Conservation (phyloP, 306 rosid genomes). For the Notholithocarpus densiflorus region DNA sequence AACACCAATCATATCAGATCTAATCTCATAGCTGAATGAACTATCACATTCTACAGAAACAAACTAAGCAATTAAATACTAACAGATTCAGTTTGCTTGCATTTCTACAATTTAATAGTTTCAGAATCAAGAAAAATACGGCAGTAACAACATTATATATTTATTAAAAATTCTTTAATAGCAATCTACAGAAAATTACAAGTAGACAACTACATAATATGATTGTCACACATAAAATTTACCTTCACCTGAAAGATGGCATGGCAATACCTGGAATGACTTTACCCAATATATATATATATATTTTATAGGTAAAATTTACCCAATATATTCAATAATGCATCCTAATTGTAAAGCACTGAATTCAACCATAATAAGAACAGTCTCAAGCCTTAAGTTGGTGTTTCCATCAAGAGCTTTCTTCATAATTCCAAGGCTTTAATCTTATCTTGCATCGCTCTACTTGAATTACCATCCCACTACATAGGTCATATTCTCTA, state of each 20-base stretch:
- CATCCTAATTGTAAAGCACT: no score
- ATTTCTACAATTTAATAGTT: background rate
- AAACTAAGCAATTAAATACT: background rate
- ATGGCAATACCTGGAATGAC: background rate
- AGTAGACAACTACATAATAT: background rate
- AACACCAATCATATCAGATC: background rate
- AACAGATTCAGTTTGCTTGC: background rate
- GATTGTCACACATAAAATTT: background rate
- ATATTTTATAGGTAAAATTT: background rate
- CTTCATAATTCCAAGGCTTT: no score
- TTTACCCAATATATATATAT: background rate
- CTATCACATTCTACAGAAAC: background rate
- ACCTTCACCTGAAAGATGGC: background rate
- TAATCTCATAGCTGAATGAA: background rate
- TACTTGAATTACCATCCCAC: no score
- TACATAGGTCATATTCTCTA: no score
- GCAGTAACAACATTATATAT: background rate
- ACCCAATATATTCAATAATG: background rate
- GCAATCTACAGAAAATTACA: background rate
- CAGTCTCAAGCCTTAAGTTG: no score
- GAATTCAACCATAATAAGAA: no score
- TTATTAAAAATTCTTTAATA: background rate
- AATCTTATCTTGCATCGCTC: no score
- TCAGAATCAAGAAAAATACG: background rate
- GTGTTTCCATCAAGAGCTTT: no score